phyloP scores from a whole-genome alignment of 176 grass and related monocot species.

The Zoysia pacifica region DNA sequence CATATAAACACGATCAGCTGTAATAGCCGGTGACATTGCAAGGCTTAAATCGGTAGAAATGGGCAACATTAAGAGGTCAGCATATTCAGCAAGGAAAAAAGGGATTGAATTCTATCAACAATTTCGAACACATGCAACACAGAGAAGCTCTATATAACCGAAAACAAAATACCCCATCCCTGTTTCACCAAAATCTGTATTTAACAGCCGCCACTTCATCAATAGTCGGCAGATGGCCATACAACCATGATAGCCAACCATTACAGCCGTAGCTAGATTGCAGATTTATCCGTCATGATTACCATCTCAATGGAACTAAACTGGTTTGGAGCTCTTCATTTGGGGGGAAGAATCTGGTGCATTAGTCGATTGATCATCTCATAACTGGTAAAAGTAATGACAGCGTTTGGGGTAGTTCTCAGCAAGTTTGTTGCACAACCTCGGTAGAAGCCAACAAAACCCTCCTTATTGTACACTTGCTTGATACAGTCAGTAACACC shows the following conservation, averaged over 20 bases:
- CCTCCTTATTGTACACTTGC: slow-evolving; percentile 63
- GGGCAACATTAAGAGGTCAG: not conserved
- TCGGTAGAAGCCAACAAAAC: slow-evolving; percentile 75
- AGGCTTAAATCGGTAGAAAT: not conserved
- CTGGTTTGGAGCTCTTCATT: not conserved
- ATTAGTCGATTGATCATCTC: slow-evolving; percentile 77
- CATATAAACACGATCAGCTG: not conserved
- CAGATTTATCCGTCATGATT: not conserved
- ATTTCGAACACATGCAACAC: slow-evolving; percentile 2
- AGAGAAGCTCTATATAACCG: not conserved
- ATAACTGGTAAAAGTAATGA: slow-evolving; percentile 89
- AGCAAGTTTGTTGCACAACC: slow-evolving; percentile 81
- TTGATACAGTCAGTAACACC: slow-evolving; percentile 72
- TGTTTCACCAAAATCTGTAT: slow-evolving; percentile 36
- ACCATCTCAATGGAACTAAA: not conserved
- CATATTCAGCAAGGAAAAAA: not conserved
- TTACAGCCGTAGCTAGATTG: not conserved
- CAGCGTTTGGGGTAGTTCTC: slow-evolving; percentile 77
- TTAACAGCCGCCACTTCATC: slow-evolving; percentile 21
- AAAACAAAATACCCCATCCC: slow-evolving; percentile 1
- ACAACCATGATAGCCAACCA: slow-evolving; percentile 16
- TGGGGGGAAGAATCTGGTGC: slow-evolving; percentile 45
- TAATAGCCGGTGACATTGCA: slow-evolving; percentile 3
- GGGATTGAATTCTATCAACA: not conserved
- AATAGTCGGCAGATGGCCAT: slow-evolving; percentile 25